Evolutionary conservation across 208 protist genomes (phyloP).

Genomic region (Strigomonas culicis): DNA sequence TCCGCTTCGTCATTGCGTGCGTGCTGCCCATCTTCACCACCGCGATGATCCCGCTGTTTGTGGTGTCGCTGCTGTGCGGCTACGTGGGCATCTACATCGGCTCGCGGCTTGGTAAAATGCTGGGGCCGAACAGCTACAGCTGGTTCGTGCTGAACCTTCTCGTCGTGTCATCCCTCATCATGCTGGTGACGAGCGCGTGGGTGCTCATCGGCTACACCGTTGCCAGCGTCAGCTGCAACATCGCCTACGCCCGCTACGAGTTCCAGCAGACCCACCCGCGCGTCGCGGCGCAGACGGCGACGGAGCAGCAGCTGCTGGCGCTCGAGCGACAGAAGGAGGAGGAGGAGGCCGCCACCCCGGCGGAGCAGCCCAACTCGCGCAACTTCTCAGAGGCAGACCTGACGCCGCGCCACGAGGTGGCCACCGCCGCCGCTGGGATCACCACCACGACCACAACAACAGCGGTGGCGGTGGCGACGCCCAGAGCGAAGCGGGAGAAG

Average conservation of each 20-base stretch:
- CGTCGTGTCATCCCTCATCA: constrained; percentile 30
- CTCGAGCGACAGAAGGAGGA: background rate
- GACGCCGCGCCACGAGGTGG: background rate
- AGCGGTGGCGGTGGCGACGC: no score
- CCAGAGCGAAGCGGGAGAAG: background rate
- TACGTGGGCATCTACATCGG: constrained; percentile 30
- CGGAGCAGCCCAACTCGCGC: background rate
- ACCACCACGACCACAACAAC: background rate
- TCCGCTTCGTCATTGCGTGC: constrained; percentile 34
- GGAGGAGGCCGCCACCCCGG: background rate
- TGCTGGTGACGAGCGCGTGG: constrained; percentile 24
- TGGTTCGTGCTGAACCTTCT: constrained; percentile 35
- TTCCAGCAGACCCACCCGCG: constrained; percentile 14
- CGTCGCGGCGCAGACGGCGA: constrained; percentile 19
- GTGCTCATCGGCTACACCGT: constrained; percentile 19
- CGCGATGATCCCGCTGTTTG: constrained; percentile 28
- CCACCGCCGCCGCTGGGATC: no score
- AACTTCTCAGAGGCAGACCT: no score
- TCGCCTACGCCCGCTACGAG: constrained; percentile 23
- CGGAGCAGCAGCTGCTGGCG: constrained; percentile 21
- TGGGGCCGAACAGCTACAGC: constrained; percentile 34
- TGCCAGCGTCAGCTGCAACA: constrained; percentile 11
- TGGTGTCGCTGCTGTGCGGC: constrained; percentile 21
- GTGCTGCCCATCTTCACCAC: constrained; percentile 16
- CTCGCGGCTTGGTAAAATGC: constrained; percentile 29